A percentile compares a stretch with the other conserved stretches of the same genome.
These are phyloP conservation scores for Nitzschia inconspicua DNA, from an alignment of 108 stramenopile species.

Conservation along the genomic window DNA sequence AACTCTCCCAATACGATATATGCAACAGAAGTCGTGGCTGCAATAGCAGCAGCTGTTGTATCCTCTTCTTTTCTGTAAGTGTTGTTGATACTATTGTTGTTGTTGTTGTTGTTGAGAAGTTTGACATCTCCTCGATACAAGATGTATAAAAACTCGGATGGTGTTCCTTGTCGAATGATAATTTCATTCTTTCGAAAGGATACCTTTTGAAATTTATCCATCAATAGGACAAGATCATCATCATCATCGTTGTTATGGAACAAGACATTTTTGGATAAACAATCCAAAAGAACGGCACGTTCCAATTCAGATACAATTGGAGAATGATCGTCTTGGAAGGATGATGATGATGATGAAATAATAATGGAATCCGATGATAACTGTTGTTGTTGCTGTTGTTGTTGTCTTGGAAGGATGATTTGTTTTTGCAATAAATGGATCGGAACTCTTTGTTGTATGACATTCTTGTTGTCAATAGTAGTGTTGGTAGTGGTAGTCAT, in stretches of 20 bases:
- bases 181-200: conserved; percentile 19
- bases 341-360: background rate
- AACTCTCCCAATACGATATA: conserved; percentile 41
- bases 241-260: background rate
- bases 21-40: too few species aligned
- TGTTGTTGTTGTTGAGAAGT: background rate
- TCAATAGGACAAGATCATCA: background rate
- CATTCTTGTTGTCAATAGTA: background rate
- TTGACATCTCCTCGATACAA: conserved; percentile 36
- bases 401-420: background rate
- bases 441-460: too few species aligned
- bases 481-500: background rate
- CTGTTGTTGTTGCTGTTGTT: background rate
- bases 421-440: too few species aligned
- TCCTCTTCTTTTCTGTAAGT: background rate
- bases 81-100: background rate
- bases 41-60: background rate
- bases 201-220: conserved; percentile 24
- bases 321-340: background rate
- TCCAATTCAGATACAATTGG: conserved; percentile 15
- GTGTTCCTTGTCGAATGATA: conserved; percentile 24
- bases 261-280: conserved; percentile 29
- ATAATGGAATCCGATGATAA: background rate
- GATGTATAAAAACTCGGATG: conserved; percentile 31
- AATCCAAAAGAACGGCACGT: conserved; percentile 27